Evolutionary conservation across 1,284 basidiomycete genomes (phyloP), one percentile per base, ranked within the genome.

Genomic region (Phenoliferia sp.): DNA sequence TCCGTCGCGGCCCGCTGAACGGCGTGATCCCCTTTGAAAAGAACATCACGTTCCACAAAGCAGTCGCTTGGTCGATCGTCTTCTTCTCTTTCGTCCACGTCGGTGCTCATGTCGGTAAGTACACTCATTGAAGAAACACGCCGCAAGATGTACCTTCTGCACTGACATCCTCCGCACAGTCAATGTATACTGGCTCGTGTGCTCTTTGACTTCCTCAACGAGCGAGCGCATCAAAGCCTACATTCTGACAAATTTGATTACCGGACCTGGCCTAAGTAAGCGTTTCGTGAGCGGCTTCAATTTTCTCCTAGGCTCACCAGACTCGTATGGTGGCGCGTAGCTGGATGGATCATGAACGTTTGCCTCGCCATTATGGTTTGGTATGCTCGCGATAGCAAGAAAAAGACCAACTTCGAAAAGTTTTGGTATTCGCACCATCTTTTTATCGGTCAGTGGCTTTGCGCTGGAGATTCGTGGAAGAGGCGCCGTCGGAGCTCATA

Each of bases 291-390:
- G 12, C 12, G 39, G 39, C 12, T 44, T 22, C 12, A 12, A 22
- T 12, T 12, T 12, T 12, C 22, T 22, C 12, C 12, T 12, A 22
- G 22, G 39, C 39, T 44, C 12, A 44, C 39, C 39, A 44, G 39
- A 12, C 12, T 44, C 39, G 39, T n/a, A n/a, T n/a, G n/a, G n/a
- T n/a, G n/a, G n/a, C n/a, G n/a, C n/a, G n/a, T 22, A 44, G 39
- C 92, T 0, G 92, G 92, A 2, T 95, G 92, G 92, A 85, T 93
- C 75, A 94, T 95, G 92, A 87, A 85, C 17, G 81, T 79, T 44
- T 81, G 82, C 19, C 83, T 94, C 3, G 85, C 80, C 17, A 79
- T 88, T 71, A 94, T 94, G 85, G 88, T 90, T 50, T 92, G 81
- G 81, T 94, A 86, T 76, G 88, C 92, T 1, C 82, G 85, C 74